A percentile compares a stretch with the other conserved stretches of the same genome.
Conservation (phyloP, 2,329 filamentous ascomycete species). For the Podosphaera fusca region DNA sequence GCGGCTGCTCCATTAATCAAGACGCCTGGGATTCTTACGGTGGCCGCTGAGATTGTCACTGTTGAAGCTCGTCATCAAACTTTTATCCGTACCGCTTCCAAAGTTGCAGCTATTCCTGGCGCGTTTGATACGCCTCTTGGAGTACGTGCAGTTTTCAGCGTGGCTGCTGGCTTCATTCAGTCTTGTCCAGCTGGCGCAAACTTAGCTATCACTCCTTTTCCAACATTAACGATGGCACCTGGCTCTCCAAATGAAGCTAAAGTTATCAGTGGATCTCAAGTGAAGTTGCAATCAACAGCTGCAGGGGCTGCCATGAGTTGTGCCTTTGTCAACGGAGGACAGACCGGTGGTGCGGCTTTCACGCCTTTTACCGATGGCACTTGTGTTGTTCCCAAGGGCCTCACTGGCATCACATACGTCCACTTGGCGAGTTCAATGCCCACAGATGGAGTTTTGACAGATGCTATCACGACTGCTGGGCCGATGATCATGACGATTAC, state of each 20-base stretch:
- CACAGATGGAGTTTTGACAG: constrained; percentile 27
- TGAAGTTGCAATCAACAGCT: constrained; percentile 25
- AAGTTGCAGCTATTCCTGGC: constrained; percentile 36
- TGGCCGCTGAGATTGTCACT: constrained; percentile 47
- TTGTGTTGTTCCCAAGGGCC: constrained; percentile 37
- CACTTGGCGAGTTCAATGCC: constrained; percentile 34
- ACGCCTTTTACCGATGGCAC: constrained; percentile 27
- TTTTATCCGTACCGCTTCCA: constrained; percentile 39
- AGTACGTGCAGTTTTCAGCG: constrained; percentile 46
- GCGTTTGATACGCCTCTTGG: constrained; percentile 49
- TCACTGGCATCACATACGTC: constrained; percentile 43
- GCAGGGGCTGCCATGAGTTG: constrained; percentile 34
- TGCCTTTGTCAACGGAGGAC: constrained; percentile 40
- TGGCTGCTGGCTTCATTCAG: constrained; percentile 49
- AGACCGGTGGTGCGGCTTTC: constrained; percentile 35
- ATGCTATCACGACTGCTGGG: constrained; percentile 43
- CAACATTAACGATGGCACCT: constrained; percentile 28
- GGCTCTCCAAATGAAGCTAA: constrained; percentile 18
- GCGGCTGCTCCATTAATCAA: constrained; percentile 45
- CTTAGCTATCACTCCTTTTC: constrained; percentile 39
- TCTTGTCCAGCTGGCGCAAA: constrained; percentile 44
- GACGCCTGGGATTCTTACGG: constrained; percentile 33
- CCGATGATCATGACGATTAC: constrained; percentile 28
- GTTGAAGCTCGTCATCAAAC: constrained; percentile 54
- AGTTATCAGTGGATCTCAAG: constrained; percentile 20